These are phyloP conservation scores for Eucalyptus fibrosa DNA, from an alignment of 345 rosid genomes.

Conservation along the genomic window DNA sequence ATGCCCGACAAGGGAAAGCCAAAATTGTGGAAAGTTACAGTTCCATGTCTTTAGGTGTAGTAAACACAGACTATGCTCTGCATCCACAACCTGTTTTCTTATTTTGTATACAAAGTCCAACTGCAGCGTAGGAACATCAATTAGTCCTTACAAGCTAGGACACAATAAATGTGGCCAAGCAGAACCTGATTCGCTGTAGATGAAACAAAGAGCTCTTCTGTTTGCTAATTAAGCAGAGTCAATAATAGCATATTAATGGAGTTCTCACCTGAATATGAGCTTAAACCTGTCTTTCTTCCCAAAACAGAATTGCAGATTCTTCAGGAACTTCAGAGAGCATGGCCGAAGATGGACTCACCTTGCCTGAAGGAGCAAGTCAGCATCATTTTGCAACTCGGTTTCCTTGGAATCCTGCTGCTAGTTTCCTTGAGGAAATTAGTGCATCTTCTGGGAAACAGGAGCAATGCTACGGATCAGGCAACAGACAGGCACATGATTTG, in stretches of 20 bases:
- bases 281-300: background rate
- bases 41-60: background rate
- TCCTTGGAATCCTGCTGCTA: conserved; percentile 28
- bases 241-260: background rate
- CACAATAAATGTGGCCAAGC: background rate
- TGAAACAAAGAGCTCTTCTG: background rate
- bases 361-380: conserved; percentile 49
- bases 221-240: background rate
- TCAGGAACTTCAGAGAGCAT: conserved; percentile 1
- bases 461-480: conserved; percentile 11
- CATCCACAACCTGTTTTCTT: background rate
- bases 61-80: background rate
- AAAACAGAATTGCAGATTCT: conserved; percentile 17
- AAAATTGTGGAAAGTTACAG: background rate
- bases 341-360: conserved; percentile 24
- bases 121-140: background rate
- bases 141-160: background rate
- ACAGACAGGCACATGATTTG: conserved; percentile 10
- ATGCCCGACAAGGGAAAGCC: background rate
- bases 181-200: background rate
- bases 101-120: background rate
- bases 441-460: conserved; percentile 8
- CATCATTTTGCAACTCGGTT: conserved; percentile 34
- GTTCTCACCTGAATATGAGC: background rate
- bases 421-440: conserved; percentile 6